A percentile compares a stretch with the other conserved stretches of the same genome.
These are phyloP conservation scores for Heritiera littoralis DNA, from an alignment of 345 rosid species.

Conservation along the genomic window DNA sequence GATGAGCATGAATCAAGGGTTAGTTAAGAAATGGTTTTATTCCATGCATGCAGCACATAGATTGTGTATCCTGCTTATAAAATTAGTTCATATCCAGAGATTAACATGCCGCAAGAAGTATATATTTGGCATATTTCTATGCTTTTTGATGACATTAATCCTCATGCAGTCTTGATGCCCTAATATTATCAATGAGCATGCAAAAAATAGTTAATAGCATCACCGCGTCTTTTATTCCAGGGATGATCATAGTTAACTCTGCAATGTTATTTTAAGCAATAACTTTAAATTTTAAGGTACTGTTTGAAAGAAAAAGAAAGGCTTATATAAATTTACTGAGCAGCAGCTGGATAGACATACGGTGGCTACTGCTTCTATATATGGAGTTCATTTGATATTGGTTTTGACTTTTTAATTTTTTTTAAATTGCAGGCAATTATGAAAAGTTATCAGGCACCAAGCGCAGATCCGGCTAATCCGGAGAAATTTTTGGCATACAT, in stretches of 20 bases:
- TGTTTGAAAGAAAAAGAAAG: not conserved
- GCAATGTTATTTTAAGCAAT: slow-evolving; percentile 4
- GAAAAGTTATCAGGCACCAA: slow-evolving; percentile 80
- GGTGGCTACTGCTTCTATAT: not conserved
- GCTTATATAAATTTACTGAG: not conserved
- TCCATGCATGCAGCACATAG: not conserved
- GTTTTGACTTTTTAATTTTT: not conserved
- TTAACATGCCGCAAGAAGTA: too few species aligned
- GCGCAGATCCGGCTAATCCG: slow-evolving; percentile 65
- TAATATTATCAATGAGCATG: slow-evolving; percentile 4
- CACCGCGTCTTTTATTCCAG: not conserved
- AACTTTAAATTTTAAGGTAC: not conserved
- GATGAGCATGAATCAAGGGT: slow-evolving; percentile 89
- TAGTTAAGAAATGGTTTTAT: slow-evolving; percentile 24
- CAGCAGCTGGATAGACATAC: not conserved
- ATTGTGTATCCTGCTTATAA: too few species aligned
- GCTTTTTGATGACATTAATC: not conserved
- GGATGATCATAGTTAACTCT: not conserved
- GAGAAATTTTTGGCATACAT: slow-evolving; percentile 92
- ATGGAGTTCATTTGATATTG: not conserved
- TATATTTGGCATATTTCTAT: not conserved
- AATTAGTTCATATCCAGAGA: too few species aligned
- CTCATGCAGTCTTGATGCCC: not conserved
- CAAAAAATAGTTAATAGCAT: not conserved
- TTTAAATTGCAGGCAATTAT: slow-evolving; percentile 66